A percentile compares a stretch with the other conserved stretches of the same genome.
Conservation (phyloP, 2,329 filamentous ascomycete species). For the Ceratocystis diversiconidia region DNA sequence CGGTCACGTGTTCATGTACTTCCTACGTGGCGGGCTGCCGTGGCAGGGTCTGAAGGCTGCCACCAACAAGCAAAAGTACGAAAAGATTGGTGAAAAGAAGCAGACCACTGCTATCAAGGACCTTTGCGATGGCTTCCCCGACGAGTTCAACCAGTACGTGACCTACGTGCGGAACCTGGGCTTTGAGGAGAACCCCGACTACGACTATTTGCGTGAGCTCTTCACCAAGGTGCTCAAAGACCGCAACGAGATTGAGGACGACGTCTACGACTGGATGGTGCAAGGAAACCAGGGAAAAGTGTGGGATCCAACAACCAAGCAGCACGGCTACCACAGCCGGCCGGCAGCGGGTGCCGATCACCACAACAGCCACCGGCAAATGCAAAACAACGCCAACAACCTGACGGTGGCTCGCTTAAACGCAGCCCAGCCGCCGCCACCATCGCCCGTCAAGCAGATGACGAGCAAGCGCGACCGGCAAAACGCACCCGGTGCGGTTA, state of each 20-base stretch:
- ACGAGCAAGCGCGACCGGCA: slow-evolving; percentile 60
- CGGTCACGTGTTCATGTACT: slow-evolving; percentile 63
- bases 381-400: slow-evolving; percentile 49
- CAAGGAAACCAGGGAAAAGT: slow-evolving; percentile 62
- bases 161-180: slow-evolving; percentile 95
- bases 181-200: slow-evolving; percentile 96
- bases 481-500: slow-evolving; percentile 62
- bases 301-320: slow-evolving; percentile 63
- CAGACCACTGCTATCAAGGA: slow-evolving; percentile 96
- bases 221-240: slow-evolving; percentile 95
- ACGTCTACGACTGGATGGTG: slow-evolving; percentile 99
- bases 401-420: slow-evolving; percentile 83
- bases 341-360: slow-evolving; percentile 27
- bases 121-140: slow-evolving; percentile 86
- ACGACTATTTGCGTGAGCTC: slow-evolving; percentile 90
- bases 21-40: slow-evolving; percentile 53
- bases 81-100: slow-evolving; percentile 99
- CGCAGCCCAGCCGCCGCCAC: slow-evolving; percentile 79
- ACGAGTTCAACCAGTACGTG: slow-evolving; percentile 95
- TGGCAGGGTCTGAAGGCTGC: slow-evolving; percentile 63
- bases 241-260: slow-evolving; percentile 86
- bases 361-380: slow-evolving; percentile 68
- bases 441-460: slow-evolving; percentile 69
- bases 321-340: slow-evolving; percentile 33
- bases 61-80: slow-evolving; percentile 91